phyloP scores from a whole-genome alignment of 371 early-diverging fungal genomes.

The Dinochytrium kinnereticum region DNA sequence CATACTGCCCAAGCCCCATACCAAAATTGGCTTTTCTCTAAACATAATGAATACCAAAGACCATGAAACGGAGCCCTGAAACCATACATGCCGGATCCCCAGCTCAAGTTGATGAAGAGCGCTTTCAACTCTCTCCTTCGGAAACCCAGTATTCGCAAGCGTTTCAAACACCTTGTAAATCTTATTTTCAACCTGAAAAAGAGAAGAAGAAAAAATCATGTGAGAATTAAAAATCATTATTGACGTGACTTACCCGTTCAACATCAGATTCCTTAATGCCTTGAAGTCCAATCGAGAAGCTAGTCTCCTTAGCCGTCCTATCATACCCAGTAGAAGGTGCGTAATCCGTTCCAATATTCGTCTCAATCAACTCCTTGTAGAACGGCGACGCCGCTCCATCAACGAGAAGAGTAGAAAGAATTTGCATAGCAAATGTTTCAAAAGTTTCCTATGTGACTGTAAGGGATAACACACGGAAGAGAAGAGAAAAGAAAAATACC shows the following conservation, averaged over 20 bases:
- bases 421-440: conserved; percentile 79
- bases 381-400: conserved; percentile 92
- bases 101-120: conserved; percentile 90
- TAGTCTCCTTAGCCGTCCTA: conserved; percentile 61
- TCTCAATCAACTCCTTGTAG: conserved; percentile 93
- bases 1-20: conserved; percentile 75
- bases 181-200: conserved; percentile 65
- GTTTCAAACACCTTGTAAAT: conserved; percentile 72
- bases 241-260: conserved; percentile 53
- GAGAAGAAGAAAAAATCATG: conserved; percentile 6
- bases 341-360: conserved; percentile 91
- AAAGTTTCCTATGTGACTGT: conserved; percentile 81
- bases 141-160: conserved; percentile 77
- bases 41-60: not conserved
- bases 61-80: too few species aligned
- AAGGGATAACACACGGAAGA: too few species aligned
- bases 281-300: conserved; percentile 71
- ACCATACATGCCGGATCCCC: conserved; percentile 77
- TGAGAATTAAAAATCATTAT: conserved; percentile 2
- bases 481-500: conserved; percentile 44
- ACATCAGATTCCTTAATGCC: conserved; percentile 67
- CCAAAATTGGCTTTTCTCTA: conserved; percentile 91
- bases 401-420: conserved; percentile 80
- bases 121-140: conserved; percentile 79
- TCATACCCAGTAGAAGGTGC: conserved; percentile 90